phyloP scores from a whole-genome alignment of 2,329 filamentous ascomycete genomes.

The Chaetomium olivaceum region DNA sequence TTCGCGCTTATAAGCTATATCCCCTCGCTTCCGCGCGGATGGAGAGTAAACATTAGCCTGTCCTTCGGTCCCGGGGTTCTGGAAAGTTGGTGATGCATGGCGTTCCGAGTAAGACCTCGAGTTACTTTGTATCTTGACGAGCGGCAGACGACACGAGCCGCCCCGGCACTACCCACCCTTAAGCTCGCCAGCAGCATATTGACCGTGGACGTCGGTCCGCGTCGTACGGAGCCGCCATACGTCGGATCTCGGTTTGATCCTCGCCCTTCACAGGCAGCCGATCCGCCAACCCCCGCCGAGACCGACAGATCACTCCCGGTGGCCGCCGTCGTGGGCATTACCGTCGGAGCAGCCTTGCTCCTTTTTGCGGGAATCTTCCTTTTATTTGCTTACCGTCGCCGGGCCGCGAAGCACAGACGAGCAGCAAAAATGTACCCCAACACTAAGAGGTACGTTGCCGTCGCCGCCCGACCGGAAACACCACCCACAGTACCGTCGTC shows the following conservation, averaged over 20 bases:
- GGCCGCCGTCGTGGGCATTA: conserved; percentile 10
- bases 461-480: conserved; percentile 8
- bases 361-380: conserved; percentile 12
- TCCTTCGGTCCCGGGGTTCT: conserved; percentile 1
- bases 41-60: neutral
- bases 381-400: conserved; percentile 17
- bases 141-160: neutral
- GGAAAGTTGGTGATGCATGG: conserved; percentile 22
- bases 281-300: neutral
- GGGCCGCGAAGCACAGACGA: conserved; percentile 4
- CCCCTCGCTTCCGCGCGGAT: conserved; percentile 1
- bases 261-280: neutral
- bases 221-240: conserved; percentile 11
- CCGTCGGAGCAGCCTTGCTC: conserved; percentile 12
- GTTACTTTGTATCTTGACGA: conserved; percentile 13
- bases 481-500: conserved; percentile 6
- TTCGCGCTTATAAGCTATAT: conserved; percentile 11
- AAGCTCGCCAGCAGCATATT: conserved; percentile 11
- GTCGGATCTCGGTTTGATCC: neutral
- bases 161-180: conserved; percentile 10
- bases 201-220: conserved; percentile 16
- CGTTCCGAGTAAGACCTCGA: conserved; percentile 7
- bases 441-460: conserved; percentile 3
- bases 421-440: conserved; percentile 14
- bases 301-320: conserved; percentile 3